Conservation (phyloP, 2,329 filamentous ascomycete species). For the Arachnopeziza araneosa region DNA sequence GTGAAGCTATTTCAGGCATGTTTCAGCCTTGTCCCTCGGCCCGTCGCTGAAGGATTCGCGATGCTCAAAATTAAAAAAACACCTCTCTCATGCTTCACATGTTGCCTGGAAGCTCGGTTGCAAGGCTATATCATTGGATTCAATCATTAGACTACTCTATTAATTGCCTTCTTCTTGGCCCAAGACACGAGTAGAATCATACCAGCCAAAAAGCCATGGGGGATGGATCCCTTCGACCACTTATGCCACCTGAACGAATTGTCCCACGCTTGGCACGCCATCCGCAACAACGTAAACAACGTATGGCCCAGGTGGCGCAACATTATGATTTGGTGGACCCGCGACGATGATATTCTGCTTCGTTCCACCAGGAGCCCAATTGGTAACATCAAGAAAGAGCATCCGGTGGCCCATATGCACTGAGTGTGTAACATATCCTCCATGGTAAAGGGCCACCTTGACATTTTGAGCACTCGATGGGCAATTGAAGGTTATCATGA, state of each 20-base stretch:
- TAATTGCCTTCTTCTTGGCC: background rate
- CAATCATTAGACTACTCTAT: background rate
- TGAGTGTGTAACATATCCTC: slow-evolving; percentile 55
- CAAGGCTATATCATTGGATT: background rate
- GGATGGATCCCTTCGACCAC: background rate
- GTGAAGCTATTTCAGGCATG: slow-evolving; percentile 6
- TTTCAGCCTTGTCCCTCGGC: slow-evolving; percentile 19
- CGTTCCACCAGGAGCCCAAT: slow-evolving; percentile 38
- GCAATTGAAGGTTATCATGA: slow-evolving; percentile 43
- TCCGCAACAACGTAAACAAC: slow-evolving; percentile 49
- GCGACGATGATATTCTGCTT: slow-evolving; percentile 44
- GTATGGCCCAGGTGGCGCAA: slow-evolving; percentile 55
- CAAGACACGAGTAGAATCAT: background rate
- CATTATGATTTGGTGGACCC: slow-evolving; percentile 48
- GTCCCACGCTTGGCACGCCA: slow-evolving; percentile 28
- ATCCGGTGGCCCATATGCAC: slow-evolving; percentile 58
- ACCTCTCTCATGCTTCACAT: background rate
- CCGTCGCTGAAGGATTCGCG: background rate
- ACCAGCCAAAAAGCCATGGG: background rate
- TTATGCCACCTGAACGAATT: slow-evolving; percentile 26
- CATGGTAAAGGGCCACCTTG: slow-evolving; percentile 50
- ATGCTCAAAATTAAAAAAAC: slow-evolving; percentile 1
- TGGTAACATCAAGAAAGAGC: slow-evolving; percentile 45
- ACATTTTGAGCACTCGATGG: slow-evolving; percentile 37
- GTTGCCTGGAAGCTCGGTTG: background rate